A percentile compares a stretch with the other conserved stretches of the same genome.
phyloP scores from a whole-genome alignment of 345 rosid genomes.

The Corymbia maculata region DNA sequence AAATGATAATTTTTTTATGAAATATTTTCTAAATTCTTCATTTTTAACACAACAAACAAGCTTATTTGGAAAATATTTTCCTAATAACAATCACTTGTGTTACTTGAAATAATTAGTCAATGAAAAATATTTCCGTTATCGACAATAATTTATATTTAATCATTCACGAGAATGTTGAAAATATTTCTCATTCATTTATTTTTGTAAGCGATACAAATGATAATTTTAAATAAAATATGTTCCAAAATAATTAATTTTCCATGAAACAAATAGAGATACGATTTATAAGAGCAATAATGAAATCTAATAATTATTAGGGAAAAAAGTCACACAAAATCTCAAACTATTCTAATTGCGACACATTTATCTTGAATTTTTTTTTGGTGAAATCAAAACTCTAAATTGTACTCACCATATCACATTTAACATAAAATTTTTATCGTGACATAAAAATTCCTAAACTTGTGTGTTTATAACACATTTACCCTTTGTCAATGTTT shows the following conservation, averaged over 20 bases:
- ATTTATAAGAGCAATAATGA: not conserved
- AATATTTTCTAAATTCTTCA: too few relatives aligned
- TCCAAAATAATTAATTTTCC: too few relatives aligned
- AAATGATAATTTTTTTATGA: not conserved
- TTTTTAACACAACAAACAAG: not conserved
- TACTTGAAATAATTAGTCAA: not conserved
- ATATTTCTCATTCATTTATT: too few relatives aligned
- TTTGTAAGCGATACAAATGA: too few relatives aligned
- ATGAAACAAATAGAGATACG: not conserved
- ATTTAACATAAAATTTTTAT: not conserved
- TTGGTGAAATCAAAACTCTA: not conserved
- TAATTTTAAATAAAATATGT: too few relatives aligned
- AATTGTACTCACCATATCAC: too few relatives aligned
- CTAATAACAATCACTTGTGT: too few relatives aligned
- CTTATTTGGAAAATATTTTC: not conserved
- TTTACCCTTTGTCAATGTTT: not conserved
- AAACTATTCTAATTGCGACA: rapidly evolving
- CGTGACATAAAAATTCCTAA: too few relatives aligned
- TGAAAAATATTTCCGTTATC: too few relatives aligned
- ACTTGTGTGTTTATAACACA: not conserved
- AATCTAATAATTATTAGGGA: not conserved
- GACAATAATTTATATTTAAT: too few relatives aligned
- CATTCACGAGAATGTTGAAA: rapidly evolving
- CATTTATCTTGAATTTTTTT: too few relatives aligned
- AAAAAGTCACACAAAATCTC: too few relatives aligned